These are phyloP conservation scores for Ceratocystis harringtonii DNA, from an alignment of 2,329 filamentous ascomycete genomes.

Conservation along the genomic window DNA sequence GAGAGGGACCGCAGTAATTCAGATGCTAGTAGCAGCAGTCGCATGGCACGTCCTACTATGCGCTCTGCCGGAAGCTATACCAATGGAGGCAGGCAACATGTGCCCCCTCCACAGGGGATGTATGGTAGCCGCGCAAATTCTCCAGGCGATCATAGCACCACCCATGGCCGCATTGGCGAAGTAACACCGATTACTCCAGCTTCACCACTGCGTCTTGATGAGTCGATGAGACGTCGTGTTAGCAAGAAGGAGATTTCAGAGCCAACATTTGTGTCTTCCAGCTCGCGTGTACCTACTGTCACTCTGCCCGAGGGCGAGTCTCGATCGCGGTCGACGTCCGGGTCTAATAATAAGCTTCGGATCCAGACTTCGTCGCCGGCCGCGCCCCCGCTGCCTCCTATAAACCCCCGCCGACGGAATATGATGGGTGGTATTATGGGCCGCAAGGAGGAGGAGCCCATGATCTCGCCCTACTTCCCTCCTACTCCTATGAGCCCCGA, in stretches of 20 bases:
- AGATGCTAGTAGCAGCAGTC: constrained; percentile 35
- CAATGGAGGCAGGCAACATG: background rate
- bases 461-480: constrained; percentile 13
- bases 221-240: constrained; percentile 29
- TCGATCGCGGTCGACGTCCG: constrained; percentile 27
- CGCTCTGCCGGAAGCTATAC: constrained; percentile 10
- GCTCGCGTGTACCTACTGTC: constrained; percentile 31
- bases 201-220: constrained; percentile 24
- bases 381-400: constrained; percentile 40
- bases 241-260: constrained; percentile 37
- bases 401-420: constrained; percentile 41
- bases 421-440: constrained; percentile 24
- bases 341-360: constrained; percentile 27
- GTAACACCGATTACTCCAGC: background rate
- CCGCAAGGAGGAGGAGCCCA: constrained; percentile 10
- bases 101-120: constrained; percentile 11
- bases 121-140: constrained; percentile 15
- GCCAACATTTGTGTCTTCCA: constrained; percentile 33
- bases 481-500: constrained; percentile 10
- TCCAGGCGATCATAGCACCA: constrained; percentile 1
- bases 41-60: constrained; percentile 20
- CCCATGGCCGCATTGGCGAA: constrained; percentile 20
- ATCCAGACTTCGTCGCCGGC: constrained; percentile 26
- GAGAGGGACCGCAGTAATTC: constrained; percentile 38
- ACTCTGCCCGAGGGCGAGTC: constrained; percentile 25